Evolutionary conservation across 2,329 filamentous ascomycete genomes (phyloP).

Genomic region (Tothia fuscella): DNA sequence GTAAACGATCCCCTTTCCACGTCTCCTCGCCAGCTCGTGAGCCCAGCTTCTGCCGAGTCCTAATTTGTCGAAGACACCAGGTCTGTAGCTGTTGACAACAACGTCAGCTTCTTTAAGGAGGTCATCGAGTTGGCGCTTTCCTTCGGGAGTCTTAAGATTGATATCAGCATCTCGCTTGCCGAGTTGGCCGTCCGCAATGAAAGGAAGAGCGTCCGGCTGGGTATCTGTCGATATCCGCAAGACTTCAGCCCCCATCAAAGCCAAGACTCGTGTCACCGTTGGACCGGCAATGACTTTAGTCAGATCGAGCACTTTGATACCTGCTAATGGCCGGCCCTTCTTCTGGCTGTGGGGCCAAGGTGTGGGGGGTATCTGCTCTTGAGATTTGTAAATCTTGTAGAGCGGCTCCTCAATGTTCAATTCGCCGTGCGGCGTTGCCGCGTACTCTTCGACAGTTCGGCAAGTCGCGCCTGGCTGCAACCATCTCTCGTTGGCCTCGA

Average conservation of each 20-base stretch:
- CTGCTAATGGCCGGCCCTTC: neutral
- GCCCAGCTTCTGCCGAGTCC: conserved; percentile 21
- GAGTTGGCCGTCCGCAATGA: conserved; percentile 20
- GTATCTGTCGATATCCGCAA: no score
- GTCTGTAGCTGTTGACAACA: conserved; percentile 26
- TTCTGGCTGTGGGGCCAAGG: neutral
- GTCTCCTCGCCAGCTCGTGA: conserved; percentile 16
- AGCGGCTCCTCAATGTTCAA: neutral
- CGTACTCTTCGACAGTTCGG: neutral
- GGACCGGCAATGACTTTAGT: neutral
- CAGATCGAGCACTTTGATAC: conserved; percentile 1
- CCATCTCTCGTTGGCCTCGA: neutral
- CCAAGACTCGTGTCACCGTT: neutral
- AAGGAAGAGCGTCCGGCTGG: neutral
- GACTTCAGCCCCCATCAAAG: neutral
- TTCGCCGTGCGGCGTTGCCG: neutral
- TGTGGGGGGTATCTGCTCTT: neutral
- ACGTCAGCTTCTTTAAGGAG: conserved; percentile 24
- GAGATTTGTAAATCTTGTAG: neutral
- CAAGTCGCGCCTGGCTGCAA: neutral
- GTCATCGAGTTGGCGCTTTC: conserved; percentile 13
- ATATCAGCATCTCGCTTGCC: conserved; percentile 26
- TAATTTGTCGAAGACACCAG: conserved; percentile 20
- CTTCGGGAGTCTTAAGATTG: conserved; percentile 21
- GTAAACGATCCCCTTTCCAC: conserved; percentile 22